phyloP scores from a whole-genome alignment of 192 early-diverging fungal species.

The Podila horticola region DNA sequence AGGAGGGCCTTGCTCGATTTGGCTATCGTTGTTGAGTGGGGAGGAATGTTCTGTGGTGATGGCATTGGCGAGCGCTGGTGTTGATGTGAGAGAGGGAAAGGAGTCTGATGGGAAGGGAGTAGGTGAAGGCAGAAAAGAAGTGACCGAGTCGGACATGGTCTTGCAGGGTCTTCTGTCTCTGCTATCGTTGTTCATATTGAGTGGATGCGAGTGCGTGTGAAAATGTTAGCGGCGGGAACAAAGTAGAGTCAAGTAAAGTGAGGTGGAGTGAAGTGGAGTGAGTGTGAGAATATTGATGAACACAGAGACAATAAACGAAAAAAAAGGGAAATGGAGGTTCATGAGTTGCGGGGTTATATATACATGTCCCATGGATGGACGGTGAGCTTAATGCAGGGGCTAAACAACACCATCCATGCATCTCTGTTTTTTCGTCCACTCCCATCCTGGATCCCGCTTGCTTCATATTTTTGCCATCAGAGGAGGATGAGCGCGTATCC shows the following conservation, averaged over 20 bases:
- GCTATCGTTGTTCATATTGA: not conserved
- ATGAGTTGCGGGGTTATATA: not conserved
- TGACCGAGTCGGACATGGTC: not conserved
- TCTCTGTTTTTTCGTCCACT: no score
- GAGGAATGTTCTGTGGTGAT: not conserved
- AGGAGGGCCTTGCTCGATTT: constrained; percentile 1
- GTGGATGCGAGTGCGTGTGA: not conserved
- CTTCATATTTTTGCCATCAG: not conserved
- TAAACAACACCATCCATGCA: not conserved
- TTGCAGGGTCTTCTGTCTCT: not conserved
- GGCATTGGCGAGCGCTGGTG: not conserved
- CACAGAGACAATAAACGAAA: not conserved
- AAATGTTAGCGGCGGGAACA: not conserved
- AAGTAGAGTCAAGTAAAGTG: not conserved
- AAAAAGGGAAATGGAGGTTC: not conserved
- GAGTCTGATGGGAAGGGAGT: not conserved
- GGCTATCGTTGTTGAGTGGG: not conserved
- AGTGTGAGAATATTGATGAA: not conserved
- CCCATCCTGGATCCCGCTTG: no score
- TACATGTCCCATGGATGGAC: not conserved
- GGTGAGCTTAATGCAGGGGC: not conserved
- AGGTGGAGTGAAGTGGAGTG: not conserved
- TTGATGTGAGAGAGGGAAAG: not conserved
- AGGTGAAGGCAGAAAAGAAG: not conserved
- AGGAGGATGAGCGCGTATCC: not conserved